Conservation (phyloP, 2,329 filamentous ascomycete genomes). For the Fusarium avenaceum region DNA sequence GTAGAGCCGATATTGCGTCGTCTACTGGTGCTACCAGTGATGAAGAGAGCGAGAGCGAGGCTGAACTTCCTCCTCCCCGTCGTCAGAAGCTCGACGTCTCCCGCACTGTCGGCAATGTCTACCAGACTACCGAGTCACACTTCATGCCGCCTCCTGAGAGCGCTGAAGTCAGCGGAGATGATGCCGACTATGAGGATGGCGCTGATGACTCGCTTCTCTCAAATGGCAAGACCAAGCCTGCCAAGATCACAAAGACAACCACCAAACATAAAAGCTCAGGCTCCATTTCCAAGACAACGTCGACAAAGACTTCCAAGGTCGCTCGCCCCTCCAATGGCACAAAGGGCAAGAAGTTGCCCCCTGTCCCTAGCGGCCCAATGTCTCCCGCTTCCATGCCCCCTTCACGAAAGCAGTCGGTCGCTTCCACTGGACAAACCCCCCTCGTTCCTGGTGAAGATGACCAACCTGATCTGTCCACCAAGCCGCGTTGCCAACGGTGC, state of each 20-base stretch:
- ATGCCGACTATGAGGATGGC: constrained; percentile 53
- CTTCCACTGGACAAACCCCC: constrained; percentile 66
- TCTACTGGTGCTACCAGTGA: constrained; percentile 89
- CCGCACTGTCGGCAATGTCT: constrained; percentile 61
- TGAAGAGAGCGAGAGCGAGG: constrained; percentile 75
- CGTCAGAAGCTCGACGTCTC: constrained; percentile 67
- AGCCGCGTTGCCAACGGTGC: constrained; percentile 97
- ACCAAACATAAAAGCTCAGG: constrained; percentile 58
- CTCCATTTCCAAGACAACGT: constrained; percentile 51
- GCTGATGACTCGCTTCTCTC: constrained; percentile 53
- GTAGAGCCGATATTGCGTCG: constrained; percentile 85
- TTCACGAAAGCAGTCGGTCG: constrained; percentile 81
- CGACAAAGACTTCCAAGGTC: constrained; percentile 60
- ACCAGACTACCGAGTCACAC: constrained; percentile 66
- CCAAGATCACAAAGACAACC: constrained; percentile 57
- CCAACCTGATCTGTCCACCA: constrained; percentile 90
- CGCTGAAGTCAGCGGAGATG: constrained; percentile 54
- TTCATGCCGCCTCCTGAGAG: constrained; percentile 67
- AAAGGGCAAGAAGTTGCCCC: constrained; percentile 67
- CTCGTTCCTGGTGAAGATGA: constrained; percentile 81
- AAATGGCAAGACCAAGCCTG: constrained; percentile 58
- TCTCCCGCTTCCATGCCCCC: constrained; percentile 77
- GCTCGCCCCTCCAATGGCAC: constrained; percentile 55
- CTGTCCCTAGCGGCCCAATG: constrained; percentile 62
- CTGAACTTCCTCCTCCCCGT: constrained; percentile 70